Conservation (phyloP, 2,329 filamentous ascomycete genomes). For the Tricladium varicosporioides region DNA sequence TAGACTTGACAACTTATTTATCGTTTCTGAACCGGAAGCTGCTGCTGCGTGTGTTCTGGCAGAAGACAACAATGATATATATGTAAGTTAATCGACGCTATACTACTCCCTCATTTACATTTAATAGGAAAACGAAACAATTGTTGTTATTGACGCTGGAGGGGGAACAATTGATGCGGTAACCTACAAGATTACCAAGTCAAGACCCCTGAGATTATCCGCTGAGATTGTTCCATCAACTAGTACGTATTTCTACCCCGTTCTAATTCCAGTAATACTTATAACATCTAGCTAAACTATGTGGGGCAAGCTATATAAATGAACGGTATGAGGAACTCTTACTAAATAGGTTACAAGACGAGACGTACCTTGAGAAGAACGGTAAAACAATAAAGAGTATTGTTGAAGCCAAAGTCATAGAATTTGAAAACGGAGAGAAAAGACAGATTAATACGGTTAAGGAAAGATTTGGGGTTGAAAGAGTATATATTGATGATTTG, state of each 20-base stretch:
- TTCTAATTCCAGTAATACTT: background rate
- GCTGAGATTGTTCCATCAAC: constrained; percentile 14
- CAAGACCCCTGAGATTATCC: constrained; percentile 20
- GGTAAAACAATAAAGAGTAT: constrained; percentile 11
- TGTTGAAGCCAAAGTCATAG: constrained; percentile 6
- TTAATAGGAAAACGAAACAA: constrained; percentile 16
- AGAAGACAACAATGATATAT: constrained; percentile 1
- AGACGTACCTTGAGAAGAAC: constrained; percentile 12
- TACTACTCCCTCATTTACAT: background rate
- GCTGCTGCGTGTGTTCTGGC: constrained; percentile 25
- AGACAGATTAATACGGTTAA: constrained; percentile 7
- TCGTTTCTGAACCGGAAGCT: constrained; percentile 31
- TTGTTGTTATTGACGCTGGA: constrained; percentile 22
- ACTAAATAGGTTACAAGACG: constrained; percentile 6
- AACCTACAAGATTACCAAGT: constrained; percentile 23
- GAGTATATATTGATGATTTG: constrained; percentile 6
- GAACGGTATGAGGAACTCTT: constrained; percentile 15
- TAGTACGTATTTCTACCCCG: constrained; percentile 10
- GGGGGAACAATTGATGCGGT: constrained; percentile 26
- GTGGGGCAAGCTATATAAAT: constrained; percentile 16
- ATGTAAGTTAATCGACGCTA: background rate
- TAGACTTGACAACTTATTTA: constrained; percentile 26
- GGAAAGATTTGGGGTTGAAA: background rate
- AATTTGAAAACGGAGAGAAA: constrained; percentile 16
- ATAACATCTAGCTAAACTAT: background rate